These are phyloP conservation scores for Solioccasus polychromus DNA, from an alignment of 768 basidiomycete species.

Conservation along the genomic window DNA sequence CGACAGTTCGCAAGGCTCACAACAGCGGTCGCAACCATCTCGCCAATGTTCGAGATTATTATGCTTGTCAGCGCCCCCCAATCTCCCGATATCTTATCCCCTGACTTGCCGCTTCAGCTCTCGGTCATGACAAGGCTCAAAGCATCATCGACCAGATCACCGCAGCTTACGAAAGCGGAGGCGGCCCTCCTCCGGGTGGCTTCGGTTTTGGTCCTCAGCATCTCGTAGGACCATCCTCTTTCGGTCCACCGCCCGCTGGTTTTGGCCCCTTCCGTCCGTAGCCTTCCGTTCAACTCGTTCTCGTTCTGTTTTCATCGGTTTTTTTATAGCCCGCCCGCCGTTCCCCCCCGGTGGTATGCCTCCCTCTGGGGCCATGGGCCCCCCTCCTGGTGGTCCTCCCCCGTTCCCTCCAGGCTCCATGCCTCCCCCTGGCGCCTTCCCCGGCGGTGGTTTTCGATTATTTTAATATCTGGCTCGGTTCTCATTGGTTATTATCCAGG, in stretches of 20 bases:
- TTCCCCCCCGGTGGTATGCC: slow-evolving; percentile 61
- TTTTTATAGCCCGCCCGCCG: slow-evolving; percentile 55
- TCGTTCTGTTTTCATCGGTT: slow-evolving; percentile 2
- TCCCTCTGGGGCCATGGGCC: slow-evolving; percentile 47
- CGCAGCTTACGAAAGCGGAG: slow-evolving; percentile 82
- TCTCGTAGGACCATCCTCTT: slow-evolving; percentile 54
- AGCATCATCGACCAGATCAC: slow-evolving; percentile 98
- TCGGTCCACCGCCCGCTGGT: slow-evolving; percentile 50
- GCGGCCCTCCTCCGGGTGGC: slow-evolving; percentile 83
- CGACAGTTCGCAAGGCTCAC: slow-evolving; percentile 91
- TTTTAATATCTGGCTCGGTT: not conserved
- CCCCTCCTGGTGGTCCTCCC: slow-evolving; percentile 59
- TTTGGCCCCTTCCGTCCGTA: slow-evolving; percentile 33
- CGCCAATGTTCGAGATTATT: slow-evolving; percentile 95
- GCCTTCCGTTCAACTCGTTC: not conserved
- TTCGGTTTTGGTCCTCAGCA: slow-evolving; percentile 86
- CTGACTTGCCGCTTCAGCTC: slow-evolving; percentile 44
- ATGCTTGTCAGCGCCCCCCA: slow-evolving; percentile 64
- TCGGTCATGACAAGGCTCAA: slow-evolving; percentile 96
- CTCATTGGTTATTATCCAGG: slow-evolving; percentile 22
- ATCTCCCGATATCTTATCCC: not conserved
- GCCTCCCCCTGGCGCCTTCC: slow-evolving; percentile 48
- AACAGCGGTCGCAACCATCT: slow-evolving; percentile 97
- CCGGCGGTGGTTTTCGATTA: slow-evolving; percentile 40
- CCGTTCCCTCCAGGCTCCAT: slow-evolving; percentile 68